Evolutionary conservation across 2,329 filamentous ascomycete genomes (phyloP).

Genomic region (Exophiala viscosa): DNA sequence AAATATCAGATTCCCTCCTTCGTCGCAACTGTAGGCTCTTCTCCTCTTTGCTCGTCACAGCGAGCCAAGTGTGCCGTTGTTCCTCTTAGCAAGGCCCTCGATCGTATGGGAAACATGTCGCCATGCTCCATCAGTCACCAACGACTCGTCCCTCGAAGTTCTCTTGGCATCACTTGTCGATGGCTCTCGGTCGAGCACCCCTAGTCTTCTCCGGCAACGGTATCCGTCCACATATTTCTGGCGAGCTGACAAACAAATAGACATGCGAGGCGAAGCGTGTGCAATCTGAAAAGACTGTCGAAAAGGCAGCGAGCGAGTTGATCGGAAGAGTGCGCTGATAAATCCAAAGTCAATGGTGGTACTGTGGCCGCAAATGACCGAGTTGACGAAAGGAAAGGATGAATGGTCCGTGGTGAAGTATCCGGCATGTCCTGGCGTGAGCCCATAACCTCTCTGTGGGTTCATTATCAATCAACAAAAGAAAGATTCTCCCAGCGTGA

Average conservation of each 20-base stretch:
- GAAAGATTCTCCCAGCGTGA: conserved; percentile 24
- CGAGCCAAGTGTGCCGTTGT: conserved; percentile 1
- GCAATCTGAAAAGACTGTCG: conserved; percentile 20
- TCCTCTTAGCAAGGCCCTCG: background rate
- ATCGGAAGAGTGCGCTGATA: background rate
- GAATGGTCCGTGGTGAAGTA: conserved; percentile 11
- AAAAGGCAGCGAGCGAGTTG: conserved; percentile 2
- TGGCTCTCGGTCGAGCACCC: background rate
- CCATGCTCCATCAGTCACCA: background rate
- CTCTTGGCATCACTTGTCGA: background rate
- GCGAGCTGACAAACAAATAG: conserved; percentile 3
- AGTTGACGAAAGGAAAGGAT: conserved; percentile 5
- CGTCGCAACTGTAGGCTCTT: conserved; percentile 3
- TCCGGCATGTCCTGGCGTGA: conserved; percentile 26
- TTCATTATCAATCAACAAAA: conserved; percentile 20
- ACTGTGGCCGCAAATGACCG: background rate
- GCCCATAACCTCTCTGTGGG: conserved; percentile 25
- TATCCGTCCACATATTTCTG: conserved; percentile 5
- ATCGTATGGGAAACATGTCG: background rate
- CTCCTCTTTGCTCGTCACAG: conserved; percentile 6
- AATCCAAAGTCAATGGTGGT: background rate
- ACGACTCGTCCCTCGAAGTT: background rate
- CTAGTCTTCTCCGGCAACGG: conserved; percentile 2
- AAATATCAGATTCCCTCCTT: conserved; percentile 9
- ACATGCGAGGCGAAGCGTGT: background rate